phyloP scores from a whole-genome alignment of 306 rosid species.

The Acacia melanoxylon region DNA sequence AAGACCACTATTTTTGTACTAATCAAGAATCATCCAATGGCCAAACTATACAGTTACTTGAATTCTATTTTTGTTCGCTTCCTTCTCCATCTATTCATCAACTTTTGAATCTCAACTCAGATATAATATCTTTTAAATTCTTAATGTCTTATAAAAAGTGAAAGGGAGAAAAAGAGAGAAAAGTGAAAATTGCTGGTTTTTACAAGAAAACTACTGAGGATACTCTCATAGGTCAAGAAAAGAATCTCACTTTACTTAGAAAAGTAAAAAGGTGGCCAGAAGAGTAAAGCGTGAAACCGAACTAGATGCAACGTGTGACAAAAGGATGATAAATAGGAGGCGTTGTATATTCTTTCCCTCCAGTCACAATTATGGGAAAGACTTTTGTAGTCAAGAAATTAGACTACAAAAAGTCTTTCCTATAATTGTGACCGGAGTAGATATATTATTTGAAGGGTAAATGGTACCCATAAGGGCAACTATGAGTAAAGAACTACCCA shows the following conservation, averaged over 20 bases:
- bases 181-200: background rate
- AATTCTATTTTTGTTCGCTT: background rate
- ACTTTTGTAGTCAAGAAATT: no score
- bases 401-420: no score
- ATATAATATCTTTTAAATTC: background rate
- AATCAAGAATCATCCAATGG: background rate
- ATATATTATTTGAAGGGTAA: background rate
- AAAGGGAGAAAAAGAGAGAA: background rate
- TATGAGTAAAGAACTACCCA: background rate
- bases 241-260: background rate
- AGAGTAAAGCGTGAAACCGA: background rate
- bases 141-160: background rate
- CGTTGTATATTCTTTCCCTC: background rate
- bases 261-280: background rate
- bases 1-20: background rate
- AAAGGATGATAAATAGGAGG: background rate
- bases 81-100: background rate
- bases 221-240: background rate
- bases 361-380: no score
- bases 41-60: background rate
- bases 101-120: background rate
- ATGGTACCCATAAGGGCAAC: background rate
- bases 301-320: background rate
- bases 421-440: no score
- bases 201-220: background rate